Evolutionary conservation across 129 eudicot genomes (phyloP).

Genomic region (Helianthus tuberosus): DNA sequence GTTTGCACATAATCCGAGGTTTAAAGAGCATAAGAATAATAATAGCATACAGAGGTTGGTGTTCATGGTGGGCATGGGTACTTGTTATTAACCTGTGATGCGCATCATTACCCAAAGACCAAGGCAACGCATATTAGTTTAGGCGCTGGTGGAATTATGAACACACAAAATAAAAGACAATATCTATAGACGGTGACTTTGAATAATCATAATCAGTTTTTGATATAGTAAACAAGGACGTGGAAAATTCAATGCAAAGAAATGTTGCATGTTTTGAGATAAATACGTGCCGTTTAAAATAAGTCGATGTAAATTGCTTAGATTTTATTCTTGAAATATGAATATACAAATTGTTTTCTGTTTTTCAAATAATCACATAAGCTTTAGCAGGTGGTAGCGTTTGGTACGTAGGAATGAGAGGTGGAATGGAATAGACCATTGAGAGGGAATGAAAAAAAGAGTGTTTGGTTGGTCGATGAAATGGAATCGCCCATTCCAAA

Average conservation of each 20-base stretch:
- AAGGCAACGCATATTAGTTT: neutral
- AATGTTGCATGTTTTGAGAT: neutral
- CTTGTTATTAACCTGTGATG: neutral
- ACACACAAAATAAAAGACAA: neutral
- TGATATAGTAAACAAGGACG: neutral
- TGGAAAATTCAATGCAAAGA: neutral
- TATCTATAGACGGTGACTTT: neutral
- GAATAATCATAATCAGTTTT: neutral
- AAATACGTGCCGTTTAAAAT: neutral
- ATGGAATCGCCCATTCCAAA: too few relatives aligned
- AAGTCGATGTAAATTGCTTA: neutral
- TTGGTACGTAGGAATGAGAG: too few relatives aligned
- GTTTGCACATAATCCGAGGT: slow-evolving; percentile 2
- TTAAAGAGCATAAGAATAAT: slow-evolving; percentile 4
- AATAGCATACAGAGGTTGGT: neutral
- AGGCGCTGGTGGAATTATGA: too few relatives aligned
- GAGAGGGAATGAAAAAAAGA: too few relatives aligned
- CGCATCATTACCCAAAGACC: neutral
- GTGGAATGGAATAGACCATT: too few relatives aligned
- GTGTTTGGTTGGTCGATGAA: too few relatives aligned
- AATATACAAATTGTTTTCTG: too few relatives aligned
- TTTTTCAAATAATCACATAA: too few relatives aligned
- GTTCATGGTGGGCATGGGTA: neutral
- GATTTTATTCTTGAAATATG: too few relatives aligned
- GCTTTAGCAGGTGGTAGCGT: too few relatives aligned